Percentiles rank a stretch among this genome's conserved stretches.
Evolutionary conservation across 148 eudicot genomes (phyloP).

Genomic region (Bassia scoparia): DNA sequence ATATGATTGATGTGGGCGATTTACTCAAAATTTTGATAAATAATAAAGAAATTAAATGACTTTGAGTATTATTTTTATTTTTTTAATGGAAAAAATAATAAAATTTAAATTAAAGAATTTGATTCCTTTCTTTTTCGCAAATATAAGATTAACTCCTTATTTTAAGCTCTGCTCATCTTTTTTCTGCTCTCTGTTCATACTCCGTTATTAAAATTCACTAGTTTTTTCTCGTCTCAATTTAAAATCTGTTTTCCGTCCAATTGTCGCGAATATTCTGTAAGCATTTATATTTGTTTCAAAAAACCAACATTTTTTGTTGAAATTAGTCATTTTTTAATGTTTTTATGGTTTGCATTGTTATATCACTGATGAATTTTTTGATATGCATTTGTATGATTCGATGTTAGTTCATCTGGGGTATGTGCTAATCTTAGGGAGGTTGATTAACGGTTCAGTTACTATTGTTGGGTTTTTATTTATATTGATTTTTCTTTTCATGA

Average conservation of each 20-base stretch:
- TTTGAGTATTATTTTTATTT: neutral
- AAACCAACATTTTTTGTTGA: slow-evolving; percentile 4
- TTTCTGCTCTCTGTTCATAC: neutral
- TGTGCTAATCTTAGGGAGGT: neutral
- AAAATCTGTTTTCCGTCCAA: slow-evolving; percentile 6
- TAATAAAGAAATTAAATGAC: neutral
- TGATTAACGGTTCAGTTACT: neutral
- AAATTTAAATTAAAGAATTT: neutral
- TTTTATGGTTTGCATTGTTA: neutral
- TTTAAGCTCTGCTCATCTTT: neutral
- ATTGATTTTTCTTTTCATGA: neutral
- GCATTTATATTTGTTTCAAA: neutral
- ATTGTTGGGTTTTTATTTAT: neutral
- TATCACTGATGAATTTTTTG: neutral
- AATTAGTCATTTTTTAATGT: neutral
- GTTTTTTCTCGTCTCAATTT: slow-evolving; percentile 12
- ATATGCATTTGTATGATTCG: slow-evolving; percentile 6
- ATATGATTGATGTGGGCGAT: slow-evolving; percentile 28
- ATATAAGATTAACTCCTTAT: slow-evolving; percentile 8
- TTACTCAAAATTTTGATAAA: neutral
- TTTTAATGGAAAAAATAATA: neutral
- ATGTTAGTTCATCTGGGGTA: neutral
- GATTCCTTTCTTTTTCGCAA: neutral
- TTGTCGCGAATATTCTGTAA: slow-evolving; percentile 2
- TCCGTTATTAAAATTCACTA: neutral